Evolutionary conservation across 2,329 filamentous ascomycete genomes (phyloP).

Genomic region (Tolypocladium album): DNA sequence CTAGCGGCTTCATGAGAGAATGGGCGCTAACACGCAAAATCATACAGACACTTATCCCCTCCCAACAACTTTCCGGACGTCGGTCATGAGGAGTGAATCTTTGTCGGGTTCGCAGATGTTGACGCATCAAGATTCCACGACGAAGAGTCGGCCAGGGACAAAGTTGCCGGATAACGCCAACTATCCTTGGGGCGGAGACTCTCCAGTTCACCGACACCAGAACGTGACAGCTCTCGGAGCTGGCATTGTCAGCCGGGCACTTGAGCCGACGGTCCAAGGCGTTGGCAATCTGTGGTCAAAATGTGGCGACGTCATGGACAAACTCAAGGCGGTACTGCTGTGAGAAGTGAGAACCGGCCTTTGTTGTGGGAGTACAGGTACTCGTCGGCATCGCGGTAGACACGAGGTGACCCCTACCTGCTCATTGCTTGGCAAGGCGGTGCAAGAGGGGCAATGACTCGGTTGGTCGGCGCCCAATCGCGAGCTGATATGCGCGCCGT

Average conservation of each 20-base stretch:
- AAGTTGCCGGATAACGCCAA: conserved; percentile 18
- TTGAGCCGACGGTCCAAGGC: not conserved
- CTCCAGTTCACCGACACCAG: conserved; percentile 22
- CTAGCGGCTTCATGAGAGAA: not conserved
- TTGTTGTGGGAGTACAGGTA: not conserved
- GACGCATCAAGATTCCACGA: not conserved
- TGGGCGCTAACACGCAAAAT: not conserved
- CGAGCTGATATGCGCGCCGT: too few relatives aligned
- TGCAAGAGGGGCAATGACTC: too few relatives aligned
- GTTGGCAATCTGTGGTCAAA: not conserved
- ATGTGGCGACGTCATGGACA: conserved; percentile 1
- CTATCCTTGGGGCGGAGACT: conserved; percentile 25
- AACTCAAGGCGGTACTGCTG: not conserved
- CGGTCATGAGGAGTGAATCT: conserved; percentile 1
- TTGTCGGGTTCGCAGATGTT: not conserved
- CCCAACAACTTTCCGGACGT: conserved; percentile 9
- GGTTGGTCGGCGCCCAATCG: too few relatives aligned
- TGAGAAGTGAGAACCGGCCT: not conserved
- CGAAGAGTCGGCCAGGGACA: conserved; percentile 2
- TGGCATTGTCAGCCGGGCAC: conserved; percentile 8
- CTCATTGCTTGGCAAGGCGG: not conserved
- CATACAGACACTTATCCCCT: conserved; percentile 1
- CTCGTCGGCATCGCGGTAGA: not conserved
- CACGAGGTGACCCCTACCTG: not conserved
- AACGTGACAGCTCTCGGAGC: conserved; percentile 14